These are phyloP conservation scores for Lentinus brumalis DNA, from an alignment of 768 basidiomycete genomes.

Conservation along the genomic window DNA sequence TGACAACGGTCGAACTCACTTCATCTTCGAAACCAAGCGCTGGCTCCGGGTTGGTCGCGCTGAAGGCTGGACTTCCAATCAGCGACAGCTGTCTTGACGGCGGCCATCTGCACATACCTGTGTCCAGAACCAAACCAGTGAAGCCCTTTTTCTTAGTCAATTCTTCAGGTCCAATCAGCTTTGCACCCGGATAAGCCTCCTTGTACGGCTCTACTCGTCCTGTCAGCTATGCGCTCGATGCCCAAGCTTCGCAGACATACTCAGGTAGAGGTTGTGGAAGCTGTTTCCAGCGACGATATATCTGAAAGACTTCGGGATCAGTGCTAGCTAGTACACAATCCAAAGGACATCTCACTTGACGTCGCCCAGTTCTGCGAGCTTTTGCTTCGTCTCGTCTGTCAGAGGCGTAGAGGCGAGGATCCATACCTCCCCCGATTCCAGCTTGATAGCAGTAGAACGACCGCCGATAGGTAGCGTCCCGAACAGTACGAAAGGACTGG, in stretches of 20 bases:
- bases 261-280: slow-evolving; percentile 56
- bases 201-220: slow-evolving; percentile 35
- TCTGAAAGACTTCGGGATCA: slow-evolving; percentile 29
- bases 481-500: slow-evolving; percentile 63
- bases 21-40: slow-evolving; percentile 76
- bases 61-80: slow-evolving; percentile 6
- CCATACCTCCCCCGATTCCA: slow-evolving; percentile 67
- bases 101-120: slow-evolving; percentile 40
- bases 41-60: slow-evolving; percentile 38
- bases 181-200: slow-evolving; percentile 64
- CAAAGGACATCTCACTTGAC: slow-evolving; percentile 49
- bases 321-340: neutral
- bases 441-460: slow-evolving; percentile 72
- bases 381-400: slow-evolving; percentile 57
- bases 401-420: slow-evolving; percentile 76
- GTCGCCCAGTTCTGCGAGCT: slow-evolving; percentile 58
- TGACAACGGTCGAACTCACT: slow-evolving; percentile 27
- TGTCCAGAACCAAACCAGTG: slow-evolving; percentile 54
- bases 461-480: slow-evolving; percentile 73
- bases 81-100: neutral
- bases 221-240: slow-evolving; percentile 30
- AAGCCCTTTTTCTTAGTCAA: slow-evolving; percentile 50
- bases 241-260: slow-evolving; percentile 31
- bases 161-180: slow-evolving; percentile 63
- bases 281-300: slow-evolving; percentile 55